phyloP scores from a whole-genome alignment of 1,284 basidiomycete species.

The Athelia sp. region DNA sequence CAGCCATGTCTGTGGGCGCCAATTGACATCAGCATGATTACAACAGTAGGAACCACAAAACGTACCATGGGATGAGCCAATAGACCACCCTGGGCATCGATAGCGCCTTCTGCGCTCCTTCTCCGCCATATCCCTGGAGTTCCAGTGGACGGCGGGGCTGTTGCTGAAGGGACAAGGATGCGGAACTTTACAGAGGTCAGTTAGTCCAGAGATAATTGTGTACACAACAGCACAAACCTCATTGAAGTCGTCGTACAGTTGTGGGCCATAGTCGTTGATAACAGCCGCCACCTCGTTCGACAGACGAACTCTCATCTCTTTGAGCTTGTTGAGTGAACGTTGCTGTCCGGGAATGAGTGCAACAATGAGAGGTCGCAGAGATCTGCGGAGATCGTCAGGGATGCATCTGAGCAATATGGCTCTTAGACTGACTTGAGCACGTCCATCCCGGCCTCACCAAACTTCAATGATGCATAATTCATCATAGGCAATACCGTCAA shows the following conservation, averaged over 20 bases:
- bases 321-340: slow-evolving; percentile 76
- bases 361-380: slow-evolving; percentile 87
- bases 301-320: slow-evolving; percentile 74
- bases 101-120: slow-evolving; percentile 69
- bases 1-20: slow-evolving; percentile 74
- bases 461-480: slow-evolving; percentile 94
- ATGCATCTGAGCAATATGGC: slow-evolving; percentile 21
- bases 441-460: slow-evolving; percentile 98
- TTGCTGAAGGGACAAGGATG: slow-evolving; percentile 79
- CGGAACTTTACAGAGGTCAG: slow-evolving; percentile 52
- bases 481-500: slow-evolving; percentile 80
- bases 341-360: slow-evolving; percentile 92
- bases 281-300: slow-evolving; percentile 85
- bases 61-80: slow-evolving; percentile 76
- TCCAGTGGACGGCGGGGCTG: slow-evolving; percentile 72
- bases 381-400: slow-evolving; percentile 56
- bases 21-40: neutral
- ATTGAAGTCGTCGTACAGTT: slow-evolving; percentile 87
- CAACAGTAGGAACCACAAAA: neutral
- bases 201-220: slow-evolving; percentile 8
- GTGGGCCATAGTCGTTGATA: slow-evolving; percentile 89
- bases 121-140: slow-evolving; percentile 67
- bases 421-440: slow-evolving; percentile 79
- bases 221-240: slow-evolving; percentile 42
- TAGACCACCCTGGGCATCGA: slow-evolving; percentile 75